A percentile compares a stretch with the other conserved stretches of the same genome.
Conservation (phyloP, 2,329 filamentous ascomycete species). For the Neopestalotiopsis rosae region DNA sequence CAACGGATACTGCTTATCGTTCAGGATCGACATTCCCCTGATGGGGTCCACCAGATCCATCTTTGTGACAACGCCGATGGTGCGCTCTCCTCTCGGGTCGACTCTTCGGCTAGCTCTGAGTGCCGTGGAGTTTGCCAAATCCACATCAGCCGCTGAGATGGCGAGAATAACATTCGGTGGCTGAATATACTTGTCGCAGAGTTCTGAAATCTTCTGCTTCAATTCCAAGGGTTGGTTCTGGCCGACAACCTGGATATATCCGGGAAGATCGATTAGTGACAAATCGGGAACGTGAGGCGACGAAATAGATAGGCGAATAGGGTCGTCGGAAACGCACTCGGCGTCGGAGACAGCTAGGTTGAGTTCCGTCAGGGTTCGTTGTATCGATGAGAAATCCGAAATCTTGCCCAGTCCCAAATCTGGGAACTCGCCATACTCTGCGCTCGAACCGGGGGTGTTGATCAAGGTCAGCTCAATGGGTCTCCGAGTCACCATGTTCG, state of each 20-base stretch:
- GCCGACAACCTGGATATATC: conserved; percentile 95
- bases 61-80: conserved; percentile 98
- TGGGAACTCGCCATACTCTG: conserved; percentile 96
- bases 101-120: conserved; percentile 88
- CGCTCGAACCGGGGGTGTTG: conserved; percentile 85
- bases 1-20: conserved; percentile 90
- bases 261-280: conserved; percentile 93
- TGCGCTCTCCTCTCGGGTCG: conserved; percentile 91
- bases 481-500: conserved; percentile 95
- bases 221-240: conserved; percentile 88
- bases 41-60: conserved; percentile 94
- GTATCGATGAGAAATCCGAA: conserved; percentile 89
- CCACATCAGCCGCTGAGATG: conserved; percentile 96
- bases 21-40: conserved; percentile 79
- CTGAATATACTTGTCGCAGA: conserved; percentile 98
- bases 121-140: conserved; percentile 94
- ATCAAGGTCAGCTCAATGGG: conserved; percentile 96
- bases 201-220: conserved; percentile 93
- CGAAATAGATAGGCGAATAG: conserved; percentile 93
- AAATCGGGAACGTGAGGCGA: conserved; percentile 95
- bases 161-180: conserved; percentile 95
- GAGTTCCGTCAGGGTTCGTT: conserved; percentile 91
- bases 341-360: conserved; percentile 90
- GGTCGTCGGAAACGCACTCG: conserved; percentile 94
- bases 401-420: conserved; percentile 88